phyloP scores from a whole-genome alignment of 2,329 filamentous ascomycete genomes.

The Pyrenophora teres region DNA sequence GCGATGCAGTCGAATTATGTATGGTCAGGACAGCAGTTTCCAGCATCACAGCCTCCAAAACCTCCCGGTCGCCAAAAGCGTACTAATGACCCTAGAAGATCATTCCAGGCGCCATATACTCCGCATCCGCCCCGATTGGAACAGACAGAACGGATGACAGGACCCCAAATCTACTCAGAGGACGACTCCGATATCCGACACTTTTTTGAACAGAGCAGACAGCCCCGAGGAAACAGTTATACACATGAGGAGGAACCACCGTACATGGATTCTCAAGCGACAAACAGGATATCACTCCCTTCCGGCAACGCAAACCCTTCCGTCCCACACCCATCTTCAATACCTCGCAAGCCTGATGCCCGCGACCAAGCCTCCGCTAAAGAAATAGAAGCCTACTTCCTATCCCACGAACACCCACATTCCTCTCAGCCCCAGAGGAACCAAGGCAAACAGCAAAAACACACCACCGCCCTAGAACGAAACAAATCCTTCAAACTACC shows the following conservation, averaged over 20 bases:
- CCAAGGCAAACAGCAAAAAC: background rate
- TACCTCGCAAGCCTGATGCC: background rate
- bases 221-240: no score
- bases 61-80: constrained; percentile 8
- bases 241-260: background rate
- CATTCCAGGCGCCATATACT: background rate
- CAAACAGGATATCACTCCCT: constrained; percentile 5
- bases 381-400: constrained; percentile 10
- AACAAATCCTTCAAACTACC: constrained; percentile 47
- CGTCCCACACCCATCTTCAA: background rate
- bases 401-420: background rate
- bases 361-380: background rate
- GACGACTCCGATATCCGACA: constrained; percentile 34
- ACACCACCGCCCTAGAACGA: constrained; percentile 21
- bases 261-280: background rate
- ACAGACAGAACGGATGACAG: background rate
- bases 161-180: constrained; percentile 2
- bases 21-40: constrained; percentile 30
- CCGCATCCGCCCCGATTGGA: background rate
- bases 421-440: background rate
- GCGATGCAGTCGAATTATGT: constrained; percentile 15
- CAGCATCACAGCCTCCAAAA: background rate
- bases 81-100: background rate
- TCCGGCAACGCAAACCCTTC: background rate
- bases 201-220: constrained; percentile 21